phyloP scores from a whole-genome alignment of 2,329 filamentous ascomycete genomes.

The Pyricularia sp. region DNA sequence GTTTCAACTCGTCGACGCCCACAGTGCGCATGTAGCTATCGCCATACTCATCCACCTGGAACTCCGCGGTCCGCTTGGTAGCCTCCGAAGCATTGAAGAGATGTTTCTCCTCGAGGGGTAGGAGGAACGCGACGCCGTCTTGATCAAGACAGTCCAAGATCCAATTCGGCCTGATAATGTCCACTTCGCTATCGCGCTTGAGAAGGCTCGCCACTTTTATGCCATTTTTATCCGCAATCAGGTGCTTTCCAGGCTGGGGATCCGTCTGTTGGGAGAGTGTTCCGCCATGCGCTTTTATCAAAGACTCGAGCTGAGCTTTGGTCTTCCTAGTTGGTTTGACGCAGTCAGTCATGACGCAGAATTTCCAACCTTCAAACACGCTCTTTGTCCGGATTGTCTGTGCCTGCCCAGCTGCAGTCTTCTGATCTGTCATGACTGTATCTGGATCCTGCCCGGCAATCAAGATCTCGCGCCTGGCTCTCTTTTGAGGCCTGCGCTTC shows the following conservation, averaged over 20 bases:
- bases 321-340: constrained; percentile 55
- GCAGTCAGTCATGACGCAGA: constrained; percentile 74
- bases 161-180: constrained; percentile 73
- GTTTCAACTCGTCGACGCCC: constrained; percentile 19
- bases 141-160: constrained; percentile 65
- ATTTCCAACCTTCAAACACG: constrained; percentile 63
- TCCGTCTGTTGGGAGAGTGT: constrained; percentile 61
- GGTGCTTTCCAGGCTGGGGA: constrained; percentile 47
- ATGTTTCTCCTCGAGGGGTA: constrained; percentile 50
- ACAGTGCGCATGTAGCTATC: constrained; percentile 70
- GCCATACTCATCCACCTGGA: constrained; percentile 60
- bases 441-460: constrained; percentile 56
- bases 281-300: constrained; percentile 77
- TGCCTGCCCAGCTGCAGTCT: constrained; percentile 23
- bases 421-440: constrained; percentile 14
- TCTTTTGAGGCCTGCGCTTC: constrained; percentile 37
- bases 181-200: constrained; percentile 46
- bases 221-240: constrained; percentile 66
- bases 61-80: constrained; percentile 37
- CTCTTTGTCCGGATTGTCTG: constrained; percentile 27
- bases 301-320: constrained; percentile 65
- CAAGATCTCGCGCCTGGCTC: constrained; percentile 53
- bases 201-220: constrained; percentile 76
- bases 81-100: constrained; percentile 56
- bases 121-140: constrained; percentile 42